Conservation (phyloP, 1,284 basidiomycete species). For the Austroboletus niveus region DNA sequence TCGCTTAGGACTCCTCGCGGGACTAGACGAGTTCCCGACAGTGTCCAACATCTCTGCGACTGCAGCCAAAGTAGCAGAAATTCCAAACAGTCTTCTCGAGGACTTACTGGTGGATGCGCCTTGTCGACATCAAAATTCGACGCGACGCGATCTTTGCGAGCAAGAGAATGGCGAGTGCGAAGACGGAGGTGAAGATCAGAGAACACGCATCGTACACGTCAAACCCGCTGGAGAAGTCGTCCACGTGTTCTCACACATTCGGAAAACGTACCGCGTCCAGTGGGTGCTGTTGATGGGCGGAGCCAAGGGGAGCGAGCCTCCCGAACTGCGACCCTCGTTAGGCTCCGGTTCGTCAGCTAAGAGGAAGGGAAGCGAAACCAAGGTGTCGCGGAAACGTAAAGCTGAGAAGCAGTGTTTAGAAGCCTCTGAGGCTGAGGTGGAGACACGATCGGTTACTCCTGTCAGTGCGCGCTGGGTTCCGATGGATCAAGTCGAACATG, state of each 20-base stretch:
- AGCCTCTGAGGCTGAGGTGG: conserved; percentile 1
- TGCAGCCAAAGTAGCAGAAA: conserved; percentile 35
- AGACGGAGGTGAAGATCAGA: neutral
- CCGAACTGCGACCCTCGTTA: conserved; percentile 23
- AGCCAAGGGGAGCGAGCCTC: conserved; percentile 30
- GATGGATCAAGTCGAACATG: conserved; percentile 50
- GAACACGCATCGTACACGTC: conserved; percentile 44
- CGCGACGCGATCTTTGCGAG: conserved; percentile 3
- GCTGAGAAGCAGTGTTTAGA: conserved; percentile 9
- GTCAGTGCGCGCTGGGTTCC: conserved; percentile 47
- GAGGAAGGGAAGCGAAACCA: conserved; percentile 3
- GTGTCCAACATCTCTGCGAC: conserved; percentile 46
- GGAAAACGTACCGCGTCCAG: conserved; percentile 82
- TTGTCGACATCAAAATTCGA: conserved; percentile 9
- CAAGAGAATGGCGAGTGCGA: neutral
- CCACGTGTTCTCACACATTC: conserved; percentile 90
- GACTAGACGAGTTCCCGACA: conserved; percentile 82
- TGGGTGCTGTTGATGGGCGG: conserved; percentile 67
- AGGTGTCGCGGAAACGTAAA: conserved; percentile 9
- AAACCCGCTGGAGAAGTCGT: conserved; percentile 62
- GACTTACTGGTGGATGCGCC: conserved; percentile 37
- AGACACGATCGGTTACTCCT: neutral
- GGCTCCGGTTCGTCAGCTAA: neutral
- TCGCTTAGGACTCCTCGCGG: conserved; percentile 77
- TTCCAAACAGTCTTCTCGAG: conserved; percentile 43